These are phyloP conservation scores for Ulmus americana DNA, from an alignment of 331 rosid genomes.

Conservation along the genomic window DNA sequence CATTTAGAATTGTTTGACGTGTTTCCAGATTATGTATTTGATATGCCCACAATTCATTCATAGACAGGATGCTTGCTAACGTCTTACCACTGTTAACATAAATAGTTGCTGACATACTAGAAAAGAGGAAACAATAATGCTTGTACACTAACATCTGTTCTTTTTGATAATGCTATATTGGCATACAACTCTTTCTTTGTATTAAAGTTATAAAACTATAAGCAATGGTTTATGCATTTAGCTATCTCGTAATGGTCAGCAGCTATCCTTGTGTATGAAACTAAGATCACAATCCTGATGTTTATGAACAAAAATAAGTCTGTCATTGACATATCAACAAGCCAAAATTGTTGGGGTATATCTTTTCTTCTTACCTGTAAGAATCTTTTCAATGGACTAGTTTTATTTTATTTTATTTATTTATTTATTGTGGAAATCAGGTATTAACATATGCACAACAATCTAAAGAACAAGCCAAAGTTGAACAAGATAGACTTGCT, in stretches of 20 bases:
- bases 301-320: conserved; percentile 1
- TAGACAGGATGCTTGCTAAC: background rate
- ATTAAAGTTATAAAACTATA: background rate
- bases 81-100: background rate
- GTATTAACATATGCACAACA: conserved; percentile 93
- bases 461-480: conserved; percentile 78
- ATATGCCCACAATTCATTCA: background rate
- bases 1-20: background rate
- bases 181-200: background rate
- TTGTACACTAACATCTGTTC: background rate
- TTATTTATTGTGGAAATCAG: conserved; percentile 35
- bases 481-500: conserved; percentile 97
- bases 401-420: conserved; percentile 14
- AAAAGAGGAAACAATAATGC: no score
- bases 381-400: conserved; percentile 1
- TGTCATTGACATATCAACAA: background rate
- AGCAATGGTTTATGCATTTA: background rate
- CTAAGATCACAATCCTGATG: background rate
- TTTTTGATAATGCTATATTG: background rate
- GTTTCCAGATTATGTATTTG: background rate
- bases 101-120: no score
- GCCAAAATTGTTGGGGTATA: background rate
- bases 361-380: background rate
- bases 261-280: background rate
- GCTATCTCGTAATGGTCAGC: background rate